These are phyloP conservation scores for Nemania abortiva DNA, from an alignment of 2,329 filamentous ascomycete genomes.

Conservation along the genomic window DNA sequence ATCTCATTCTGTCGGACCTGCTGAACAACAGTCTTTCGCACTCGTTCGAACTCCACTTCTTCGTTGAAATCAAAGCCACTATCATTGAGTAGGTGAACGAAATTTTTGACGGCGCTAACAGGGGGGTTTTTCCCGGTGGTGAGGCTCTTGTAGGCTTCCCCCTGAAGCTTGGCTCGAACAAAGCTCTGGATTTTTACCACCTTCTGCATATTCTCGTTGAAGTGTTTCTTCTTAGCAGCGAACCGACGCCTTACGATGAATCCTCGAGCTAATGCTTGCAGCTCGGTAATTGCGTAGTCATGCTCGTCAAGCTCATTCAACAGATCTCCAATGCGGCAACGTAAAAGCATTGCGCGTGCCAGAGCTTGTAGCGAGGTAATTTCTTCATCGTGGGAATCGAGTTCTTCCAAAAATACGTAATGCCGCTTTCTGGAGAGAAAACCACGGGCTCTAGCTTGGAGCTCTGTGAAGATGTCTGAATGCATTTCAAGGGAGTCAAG, in stretches of 20 bases:
- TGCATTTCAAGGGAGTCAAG: slow-evolving; percentile 69
- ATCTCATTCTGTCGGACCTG: slow-evolving; percentile 97
- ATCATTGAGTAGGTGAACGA: slow-evolving; percentile 96
- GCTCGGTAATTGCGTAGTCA: slow-evolving; percentile 78
- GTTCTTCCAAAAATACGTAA: slow-evolving; percentile 72
- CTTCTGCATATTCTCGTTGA: slow-evolving; percentile 97
- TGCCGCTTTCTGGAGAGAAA: slow-evolving; percentile 72
- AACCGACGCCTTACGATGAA: slow-evolving; percentile 80
- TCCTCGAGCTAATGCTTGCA: slow-evolving; percentile 81
- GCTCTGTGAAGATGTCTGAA: slow-evolving; percentile 65
- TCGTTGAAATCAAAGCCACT: slow-evolving; percentile 99
- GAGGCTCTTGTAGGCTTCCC: slow-evolving; percentile 96
- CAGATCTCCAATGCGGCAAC: slow-evolving; percentile 78
- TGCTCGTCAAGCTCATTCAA: slow-evolving; percentile 84
- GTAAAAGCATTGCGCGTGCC: slow-evolving; percentile 81
- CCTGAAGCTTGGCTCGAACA: slow-evolving; percentile 92
- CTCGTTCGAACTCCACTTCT: slow-evolving; percentile 94
- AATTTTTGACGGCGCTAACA: slow-evolving; percentile 96
- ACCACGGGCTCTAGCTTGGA: slow-evolving; percentile 78
- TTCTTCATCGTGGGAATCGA: slow-evolving; percentile 75
- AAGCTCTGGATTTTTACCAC: slow-evolving; percentile 99
- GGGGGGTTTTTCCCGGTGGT: slow-evolving; percentile 97
- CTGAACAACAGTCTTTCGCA: slow-evolving; percentile 96
- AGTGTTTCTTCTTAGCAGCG: slow-evolving; percentile 87
- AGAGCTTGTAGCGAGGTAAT: slow-evolving; percentile 80